Conservation (phyloP, 2,329 filamentous ascomycete species). For the Diaporthe batatas region DNA sequence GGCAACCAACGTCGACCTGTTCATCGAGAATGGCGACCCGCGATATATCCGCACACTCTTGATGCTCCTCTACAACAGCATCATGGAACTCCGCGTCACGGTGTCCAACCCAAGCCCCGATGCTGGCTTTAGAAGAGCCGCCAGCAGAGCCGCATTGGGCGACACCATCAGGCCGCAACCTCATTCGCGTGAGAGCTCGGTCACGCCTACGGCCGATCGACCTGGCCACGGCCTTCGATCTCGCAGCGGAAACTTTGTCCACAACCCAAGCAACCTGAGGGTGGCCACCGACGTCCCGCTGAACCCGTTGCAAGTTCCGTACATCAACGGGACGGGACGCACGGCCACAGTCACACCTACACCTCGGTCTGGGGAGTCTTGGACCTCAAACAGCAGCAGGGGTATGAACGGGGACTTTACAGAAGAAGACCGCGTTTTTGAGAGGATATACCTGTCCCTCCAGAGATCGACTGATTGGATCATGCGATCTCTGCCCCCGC, state of each 20-base stretch:
- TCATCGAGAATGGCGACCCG: conserved; percentile 75
- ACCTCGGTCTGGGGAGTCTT: conserved; percentile 86
- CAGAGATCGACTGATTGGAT: conserved; percentile 81
- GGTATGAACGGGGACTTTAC: conserved; percentile 71
- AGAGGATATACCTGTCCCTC: conserved; percentile 83
- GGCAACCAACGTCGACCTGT: conserved; percentile 72
- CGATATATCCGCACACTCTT: conserved; percentile 76
- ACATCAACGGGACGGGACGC: conserved; percentile 63
- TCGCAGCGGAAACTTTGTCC: conserved; percentile 54
- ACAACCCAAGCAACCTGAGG: conserved; percentile 67
- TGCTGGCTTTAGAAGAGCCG: conserved; percentile 48
- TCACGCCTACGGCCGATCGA: conserved; percentile 66
- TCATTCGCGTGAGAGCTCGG: conserved; percentile 65
- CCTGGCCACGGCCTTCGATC: conserved; percentile 55
- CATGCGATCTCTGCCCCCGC: conserved; percentile 77
- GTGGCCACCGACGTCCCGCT: conserved; percentile 68
- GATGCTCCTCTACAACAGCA: conserved; percentile 75
- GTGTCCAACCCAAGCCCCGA: conserved; percentile 53
- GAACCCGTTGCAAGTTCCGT: conserved; percentile 49
- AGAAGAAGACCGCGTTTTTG: conserved; percentile 85
- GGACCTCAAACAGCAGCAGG: conserved; percentile 67
- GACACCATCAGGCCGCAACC: conserved; percentile 62
- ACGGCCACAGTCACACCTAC: conserved; percentile 72
- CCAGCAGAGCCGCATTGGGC: conserved; percentile 49
- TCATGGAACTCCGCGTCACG: conserved; percentile 74